Evolutionary conservation across 2,329 filamentous ascomycete species (phyloP), one percentile per base, ranked within the genome.

Genomic region (Pseudomassariella vexata): DNA sequence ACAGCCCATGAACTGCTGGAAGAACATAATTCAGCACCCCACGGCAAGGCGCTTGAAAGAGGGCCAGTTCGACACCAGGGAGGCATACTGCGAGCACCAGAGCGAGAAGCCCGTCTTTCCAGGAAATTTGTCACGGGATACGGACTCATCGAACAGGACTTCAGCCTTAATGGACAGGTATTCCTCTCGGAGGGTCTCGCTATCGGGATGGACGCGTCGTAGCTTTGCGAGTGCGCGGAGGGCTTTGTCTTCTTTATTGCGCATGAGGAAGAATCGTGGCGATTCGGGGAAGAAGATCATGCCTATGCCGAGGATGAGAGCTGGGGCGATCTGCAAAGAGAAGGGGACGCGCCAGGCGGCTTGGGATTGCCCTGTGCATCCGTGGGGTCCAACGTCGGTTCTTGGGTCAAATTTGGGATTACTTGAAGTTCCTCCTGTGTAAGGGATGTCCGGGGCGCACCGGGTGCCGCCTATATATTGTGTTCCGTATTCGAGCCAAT

Each of bases 11-110:
- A 66, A 66, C 26, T 74, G 64, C 39, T 68, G 76, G 5, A 81
- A 64, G 34, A 67, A 67, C 55, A 79, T 76, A 7, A 77, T 59
- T 8, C 59, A 40, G 44, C 68, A 74, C 10, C 73, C 76, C 17
- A 75, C 73, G 5, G 65, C 38, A 2, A 76, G 57, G 35, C 76
- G 66, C 34, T 55, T 59, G 25, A 56, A 50, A 5, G 47, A 38
- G 0, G 51, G 50, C 42, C 46, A 46, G 2, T 41, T 46, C 3
- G 52, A 50, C 12, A 60, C 33, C 1, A 60, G 45, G 1, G 50
- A 44, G 3, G 37, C 38, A 34, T 60, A 50, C 34, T 60, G 50
- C 2, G 53, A 44, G 7, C 53, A 12, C 32, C 51, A 57, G 10
- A 60, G 43, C 9, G 41, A 35, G 2, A 52, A 34, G 4, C 53